These are phyloP conservation scores for Cyclaneusma minus DNA, from an alignment of 2,329 filamentous ascomycete genomes.

Conservation along the genomic window DNA sequence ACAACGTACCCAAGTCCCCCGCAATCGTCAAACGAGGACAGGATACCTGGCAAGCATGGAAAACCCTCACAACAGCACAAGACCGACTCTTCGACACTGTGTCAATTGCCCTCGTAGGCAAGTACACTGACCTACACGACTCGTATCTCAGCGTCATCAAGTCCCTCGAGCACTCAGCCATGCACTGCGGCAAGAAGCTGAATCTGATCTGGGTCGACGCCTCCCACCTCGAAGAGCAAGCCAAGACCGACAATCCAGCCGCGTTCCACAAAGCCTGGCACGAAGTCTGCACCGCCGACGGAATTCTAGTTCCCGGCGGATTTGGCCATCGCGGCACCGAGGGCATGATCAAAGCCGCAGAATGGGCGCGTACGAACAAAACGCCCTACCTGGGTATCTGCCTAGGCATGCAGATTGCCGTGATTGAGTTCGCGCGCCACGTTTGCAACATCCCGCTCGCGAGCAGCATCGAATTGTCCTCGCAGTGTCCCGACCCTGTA, in stretches of 20 bases:
- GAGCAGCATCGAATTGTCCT: constrained; percentile 15
- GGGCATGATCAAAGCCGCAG: constrained; percentile 80
- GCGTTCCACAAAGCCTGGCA: constrained; percentile 81
- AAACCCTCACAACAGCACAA: constrained; percentile 49
- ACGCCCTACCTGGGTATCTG: constrained; percentile 81
- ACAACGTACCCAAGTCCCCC: constrained; percentile 35
- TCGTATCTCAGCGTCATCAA: constrained; percentile 77
- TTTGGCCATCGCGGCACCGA: constrained; percentile 66
- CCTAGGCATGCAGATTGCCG: constrained; percentile 82
- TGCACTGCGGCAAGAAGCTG: constrained; percentile 69
- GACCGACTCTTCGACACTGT: constrained; percentile 54
- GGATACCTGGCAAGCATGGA: constrained; percentile 68
- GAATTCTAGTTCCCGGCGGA: constrained; percentile 41
- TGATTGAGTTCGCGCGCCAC: constrained; percentile 75
- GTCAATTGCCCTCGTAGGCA: constrained; percentile 77
- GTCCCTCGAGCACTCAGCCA: constrained; percentile 78
- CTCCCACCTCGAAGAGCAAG: constrained; percentile 60
- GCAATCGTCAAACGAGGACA: constrained; percentile 44
- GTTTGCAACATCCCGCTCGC: constrained; percentile 42
- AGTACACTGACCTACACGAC: constrained; percentile 76
- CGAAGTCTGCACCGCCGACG: constrained; percentile 52
- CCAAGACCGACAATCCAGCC: constrained; percentile 44
- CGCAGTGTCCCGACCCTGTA: constrained; percentile 21
- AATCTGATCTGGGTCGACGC: constrained; percentile 76
- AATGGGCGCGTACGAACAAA: constrained; percentile 71